Percentiles rank a stretch among this genome's conserved stretches.
These are phyloP conservation scores for Amylocystis lapponica DNA, from an alignment of 768 basidiomycete species.

Conservation along the genomic window DNA sequence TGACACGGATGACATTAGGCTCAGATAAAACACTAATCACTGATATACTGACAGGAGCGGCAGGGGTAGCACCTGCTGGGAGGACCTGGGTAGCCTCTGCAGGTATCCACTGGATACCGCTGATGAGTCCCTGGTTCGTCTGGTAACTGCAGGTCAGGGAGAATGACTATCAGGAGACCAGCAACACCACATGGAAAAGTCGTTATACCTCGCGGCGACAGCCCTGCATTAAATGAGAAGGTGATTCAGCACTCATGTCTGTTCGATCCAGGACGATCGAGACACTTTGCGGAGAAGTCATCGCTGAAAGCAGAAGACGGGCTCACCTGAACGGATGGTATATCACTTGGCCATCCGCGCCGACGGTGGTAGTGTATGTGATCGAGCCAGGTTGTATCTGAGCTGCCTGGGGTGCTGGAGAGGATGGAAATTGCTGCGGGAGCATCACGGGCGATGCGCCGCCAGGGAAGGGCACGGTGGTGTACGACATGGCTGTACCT, in stretches of 20 bases:
- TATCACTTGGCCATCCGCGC: conserved; percentile 52
- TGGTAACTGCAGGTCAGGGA: conserved; percentile 67
- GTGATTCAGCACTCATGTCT: conserved; percentile 11
- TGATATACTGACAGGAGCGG: conserved; percentile 39
- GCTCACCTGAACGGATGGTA: conserved; percentile 76
- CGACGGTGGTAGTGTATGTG: conserved; percentile 64
- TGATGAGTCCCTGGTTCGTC: conserved; percentile 60
- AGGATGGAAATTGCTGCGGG: conserved; percentile 8
- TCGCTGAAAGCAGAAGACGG: not conserved
- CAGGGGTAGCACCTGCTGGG: conserved; percentile 56
- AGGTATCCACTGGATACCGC: conserved; percentile 61
- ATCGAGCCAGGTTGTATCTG: conserved; percentile 62
- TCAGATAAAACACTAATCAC: too few species aligned
- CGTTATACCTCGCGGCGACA: conserved; percentile 58
- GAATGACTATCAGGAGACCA: not conserved
- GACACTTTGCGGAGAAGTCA: conserved; percentile 1
- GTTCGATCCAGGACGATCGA: conserved; percentile 10
- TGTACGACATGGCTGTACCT: conserved; percentile 3
- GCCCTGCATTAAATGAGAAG: conserved; percentile 42
- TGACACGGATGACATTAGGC: not conserved
- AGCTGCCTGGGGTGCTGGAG: conserved; percentile 17
- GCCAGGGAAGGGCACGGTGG: conserved; percentile 4
- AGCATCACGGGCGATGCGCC: conserved; percentile 14
- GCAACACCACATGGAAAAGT: conserved; percentile 1
- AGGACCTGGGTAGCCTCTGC: conserved; percentile 60